Conservation (phyloP, 148 eudicot species). For the Silene latifolia region DNA sequence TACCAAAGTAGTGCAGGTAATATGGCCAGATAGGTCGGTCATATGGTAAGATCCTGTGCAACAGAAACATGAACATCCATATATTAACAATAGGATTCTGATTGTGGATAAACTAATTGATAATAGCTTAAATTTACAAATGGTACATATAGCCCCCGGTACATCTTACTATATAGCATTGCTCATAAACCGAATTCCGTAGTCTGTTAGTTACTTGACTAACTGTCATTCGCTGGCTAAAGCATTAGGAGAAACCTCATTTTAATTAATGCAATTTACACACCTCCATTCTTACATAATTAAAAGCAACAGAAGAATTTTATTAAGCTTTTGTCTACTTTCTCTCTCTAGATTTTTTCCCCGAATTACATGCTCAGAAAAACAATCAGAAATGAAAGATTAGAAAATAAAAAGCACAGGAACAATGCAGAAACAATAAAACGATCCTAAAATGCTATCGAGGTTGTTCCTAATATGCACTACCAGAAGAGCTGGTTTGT, state of each 20-base stretch:
- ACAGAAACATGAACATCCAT: background rate
- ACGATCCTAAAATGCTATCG: background rate
- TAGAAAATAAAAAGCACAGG: background rate
- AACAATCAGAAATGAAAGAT: background rate
- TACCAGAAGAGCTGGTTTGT: background rate
- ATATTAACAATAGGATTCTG: background rate
- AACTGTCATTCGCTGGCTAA: background rate
- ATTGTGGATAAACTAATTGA: background rate
- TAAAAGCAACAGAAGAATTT: background rate
- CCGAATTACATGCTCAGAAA: background rate
- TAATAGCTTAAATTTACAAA: background rate
- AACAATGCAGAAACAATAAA: background rate
- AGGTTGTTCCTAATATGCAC: background rate
- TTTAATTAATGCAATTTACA: background rate
- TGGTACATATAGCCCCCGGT: background rate
- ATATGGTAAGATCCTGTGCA: slow-evolving; percentile 4
- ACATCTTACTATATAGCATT: background rate
- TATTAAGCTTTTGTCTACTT: background rate
- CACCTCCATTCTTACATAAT: background rate
- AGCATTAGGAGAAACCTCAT: background rate
- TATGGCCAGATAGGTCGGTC: background rate
- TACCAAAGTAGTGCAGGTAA: slow-evolving; percentile 2
- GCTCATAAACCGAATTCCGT: background rate
- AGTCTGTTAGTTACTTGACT: background rate
- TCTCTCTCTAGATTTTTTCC: background rate